Evolutionary conservation across 2,329 filamentous ascomycete genomes (phyloP), one percentile per base, ranked within the genome.

Genomic region (Neofusicoccum umdonicola): DNA sequence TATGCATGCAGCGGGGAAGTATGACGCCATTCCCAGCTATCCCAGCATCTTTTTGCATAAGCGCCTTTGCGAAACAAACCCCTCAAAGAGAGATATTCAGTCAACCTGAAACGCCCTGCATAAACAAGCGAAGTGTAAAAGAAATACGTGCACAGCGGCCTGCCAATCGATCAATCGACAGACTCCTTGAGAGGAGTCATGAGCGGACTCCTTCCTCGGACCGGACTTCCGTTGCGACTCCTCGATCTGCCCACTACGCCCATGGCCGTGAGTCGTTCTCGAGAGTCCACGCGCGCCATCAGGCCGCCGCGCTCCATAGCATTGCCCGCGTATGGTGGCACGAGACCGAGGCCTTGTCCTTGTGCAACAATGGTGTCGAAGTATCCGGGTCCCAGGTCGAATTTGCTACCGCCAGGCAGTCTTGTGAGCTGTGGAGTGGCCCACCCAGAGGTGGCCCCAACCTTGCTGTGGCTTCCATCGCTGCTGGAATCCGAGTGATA

Each of bases 261-360:
- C 13, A 86, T 74, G 8, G 81, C 84, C 15, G 85, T 82, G 42
- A 97, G 78, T 65, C 91, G 84, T 73, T 98, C 95, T 62, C 92
- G 84, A 74, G 92, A 96, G 74, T 97, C 94, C 0, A 91, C 96
- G 69, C 94, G 83, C 2, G 92, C 86, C 62, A 91, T 88, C 68
- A 97, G 76, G 1, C 93, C 93, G 52, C 86, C 88, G 44, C 92
- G 78, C 63, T 86, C 85, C 68, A 86, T 84, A 9, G 81, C 74
- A 67, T 81, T 76, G 7, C 62, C 74, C 12, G 66, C 72, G 42
- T 64, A 66, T 3, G 71, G 68, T 6, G 72, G 70, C 7, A 65
- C 73, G 66, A 71, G 70, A 60, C 75, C 78, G 22, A 76, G 56
- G 2, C 71, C 73, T 1, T 69, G 69, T 0, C 75, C 78, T 52